Evolutionary conservation across 2,329 filamentous ascomycete genomes (phyloP).

Genomic region (Laburnicola sp.): DNA sequence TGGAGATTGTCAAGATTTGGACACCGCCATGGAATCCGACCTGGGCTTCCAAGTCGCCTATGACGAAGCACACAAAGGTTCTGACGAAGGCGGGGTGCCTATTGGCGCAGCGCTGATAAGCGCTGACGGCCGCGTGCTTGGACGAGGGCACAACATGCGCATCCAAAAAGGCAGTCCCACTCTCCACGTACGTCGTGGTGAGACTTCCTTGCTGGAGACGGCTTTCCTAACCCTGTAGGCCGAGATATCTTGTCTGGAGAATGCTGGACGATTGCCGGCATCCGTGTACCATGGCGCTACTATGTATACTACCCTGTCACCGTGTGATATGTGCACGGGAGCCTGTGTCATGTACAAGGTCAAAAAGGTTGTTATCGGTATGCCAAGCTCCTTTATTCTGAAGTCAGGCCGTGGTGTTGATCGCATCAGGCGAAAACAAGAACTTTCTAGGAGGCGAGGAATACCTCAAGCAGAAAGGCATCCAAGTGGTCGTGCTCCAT

Average conservation of each 20-base stretch:
- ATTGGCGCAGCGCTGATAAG: constrained; percentile 66
- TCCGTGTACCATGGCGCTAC: constrained; percentile 70
- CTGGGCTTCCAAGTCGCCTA: constrained; percentile 60
- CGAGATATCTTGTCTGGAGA: constrained; percentile 75
- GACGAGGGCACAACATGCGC: constrained; percentile 74
- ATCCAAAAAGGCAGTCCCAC: constrained; percentile 72
- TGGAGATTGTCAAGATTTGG: no score
- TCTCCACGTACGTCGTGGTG: constrained; percentile 62
- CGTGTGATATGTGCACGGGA: constrained; percentile 81
- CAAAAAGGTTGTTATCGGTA: constrained; percentile 70
- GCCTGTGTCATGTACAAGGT: constrained; percentile 77
- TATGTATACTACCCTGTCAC: constrained; percentile 82
- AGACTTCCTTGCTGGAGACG: neutral
- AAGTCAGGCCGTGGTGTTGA: neutral
- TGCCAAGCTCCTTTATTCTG: neutral
- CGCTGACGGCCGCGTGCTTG: constrained; percentile 69
- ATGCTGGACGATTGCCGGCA: constrained; percentile 71
- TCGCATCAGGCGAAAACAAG: constrained; percentile 63
- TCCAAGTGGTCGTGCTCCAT: constrained; percentile 73
- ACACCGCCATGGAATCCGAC: constrained; percentile 32
- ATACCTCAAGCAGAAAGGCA: constrained; percentile 66
- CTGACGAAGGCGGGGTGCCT: constrained; percentile 61
- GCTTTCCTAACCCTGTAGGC: constrained; percentile 54
- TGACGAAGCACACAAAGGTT: constrained; percentile 59
- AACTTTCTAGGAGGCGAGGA: constrained; percentile 74